These are phyloP conservation scores for Wickerhamiella azyma DNA, from an alignment of 805 yeast genomes.

Conservation along the genomic window DNA sequence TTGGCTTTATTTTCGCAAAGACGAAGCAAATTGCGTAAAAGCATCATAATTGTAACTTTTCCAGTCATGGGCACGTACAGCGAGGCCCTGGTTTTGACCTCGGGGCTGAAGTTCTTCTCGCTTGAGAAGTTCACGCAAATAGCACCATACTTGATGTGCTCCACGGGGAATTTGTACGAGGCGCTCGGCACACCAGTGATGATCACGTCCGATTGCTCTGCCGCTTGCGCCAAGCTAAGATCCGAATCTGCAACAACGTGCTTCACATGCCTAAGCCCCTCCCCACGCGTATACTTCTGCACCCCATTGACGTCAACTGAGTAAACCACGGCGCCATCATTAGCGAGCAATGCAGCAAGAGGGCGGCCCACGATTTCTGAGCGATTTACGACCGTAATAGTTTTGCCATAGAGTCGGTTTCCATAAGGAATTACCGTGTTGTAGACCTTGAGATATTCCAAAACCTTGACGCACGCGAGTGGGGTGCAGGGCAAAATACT, in stretches of 20 bases:
- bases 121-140: slow-evolving; percentile 82
- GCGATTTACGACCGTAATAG: slow-evolving; percentile 78
- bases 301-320: slow-evolving; percentile 80
- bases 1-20: slow-evolving; percentile 50
- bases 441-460: slow-evolving; percentile 82
- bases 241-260: slow-evolving; percentile 62
- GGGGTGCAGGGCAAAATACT: slow-evolving; percentile 95
- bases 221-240: slow-evolving; percentile 45
- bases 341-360: slow-evolving; percentile 85
- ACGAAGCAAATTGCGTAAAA: slow-evolving; percentile 75
- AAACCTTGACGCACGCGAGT: slow-evolving; percentile 80
- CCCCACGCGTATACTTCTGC: slow-evolving; percentile 89
- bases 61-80: slow-evolving; percentile 92
- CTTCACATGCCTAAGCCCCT: slow-evolving; percentile 64
- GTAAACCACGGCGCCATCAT: slow-evolving; percentile 93
- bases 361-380: slow-evolving; percentile 98
- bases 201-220: slow-evolving; percentile 71
- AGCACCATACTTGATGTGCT: slow-evolving; percentile 72
- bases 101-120: slow-evolving; percentile 66
- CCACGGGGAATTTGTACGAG: slow-evolving; percentile 72
- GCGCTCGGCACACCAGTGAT: slow-evolving; percentile 92
- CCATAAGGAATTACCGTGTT: slow-evolving; percentile 74
- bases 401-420: slow-evolving; percentile 84
- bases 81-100: slow-evolving; percentile 75
- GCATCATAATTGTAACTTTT: slow-evolving; percentile 91